Base-by-base conservation (phyloP, 306 rosid species). In the Cucurbita ficifolia region DNA sequence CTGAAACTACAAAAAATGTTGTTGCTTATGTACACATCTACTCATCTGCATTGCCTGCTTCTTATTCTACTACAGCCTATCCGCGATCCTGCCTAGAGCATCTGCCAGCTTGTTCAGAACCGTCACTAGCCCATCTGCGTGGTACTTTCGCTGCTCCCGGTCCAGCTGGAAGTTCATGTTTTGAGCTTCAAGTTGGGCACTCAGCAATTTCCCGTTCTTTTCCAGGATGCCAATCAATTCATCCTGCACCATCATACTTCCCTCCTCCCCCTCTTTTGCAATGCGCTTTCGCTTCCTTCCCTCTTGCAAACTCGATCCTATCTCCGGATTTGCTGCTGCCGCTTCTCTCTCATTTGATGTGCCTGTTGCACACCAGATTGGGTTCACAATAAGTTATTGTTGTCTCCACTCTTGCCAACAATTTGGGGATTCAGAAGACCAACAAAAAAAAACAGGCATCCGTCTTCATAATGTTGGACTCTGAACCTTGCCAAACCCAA, bases 61-160 rank as follows among this genome's bases (percentile, higher is more conserved):
- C 33, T 2, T 29, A 2, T 40, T 50, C 69, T 89, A 94, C 69
- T 89, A 94, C 81, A 86, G 77, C 85, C 89, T 94, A 79, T 94
- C 98, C 33, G 98, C 96, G 77, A 95, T 95, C 82, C 96, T 84
- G 36, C 92, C 89, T 72, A 91, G 78, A 60, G 99, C 97, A 77
- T 86, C 92, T 58, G 99, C 99, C 63, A 94, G 89, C 88, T 89
- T 94, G 77, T 89, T 87, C 50, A 94, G 96, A n/a, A 94, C 99
- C 55, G 89, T 82, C 72, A 94, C 87, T 55, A 94, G 70, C 80
- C 78, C 85, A 70, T 82, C 87, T 4, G 89, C 84, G 61, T 90
- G 88, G 79, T 82, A 86, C 71, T 85, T 94, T 84, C 92, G 88
- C 83, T 89, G 99, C 79, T 91, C 95, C 13, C 92, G 81, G 68